Evolutionary conservation across 805 yeast genomes (phyloP), one percentile per base, ranked within the genome.

Genomic region (Starmerella asiatica): DNA sequence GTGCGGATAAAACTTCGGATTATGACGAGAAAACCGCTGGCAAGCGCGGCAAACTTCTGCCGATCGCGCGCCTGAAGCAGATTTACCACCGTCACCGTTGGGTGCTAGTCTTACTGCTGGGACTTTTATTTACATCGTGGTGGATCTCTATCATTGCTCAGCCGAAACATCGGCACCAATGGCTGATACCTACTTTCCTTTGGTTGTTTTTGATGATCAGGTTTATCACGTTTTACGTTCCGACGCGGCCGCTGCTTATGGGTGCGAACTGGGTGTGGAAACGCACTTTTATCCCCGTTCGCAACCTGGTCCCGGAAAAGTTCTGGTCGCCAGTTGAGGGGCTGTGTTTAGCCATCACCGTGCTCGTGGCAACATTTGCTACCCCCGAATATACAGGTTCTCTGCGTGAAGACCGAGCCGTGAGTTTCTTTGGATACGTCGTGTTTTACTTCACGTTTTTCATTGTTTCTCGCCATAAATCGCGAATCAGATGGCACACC

Each of bases 151-250:
- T 73, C 42, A 39, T 73, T 21, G 68, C 67, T 37, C 77, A 71
- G 52, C 51, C 64, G 5, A 63, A 65, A 44, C 67, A 67, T 34
- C 59, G 76, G 39, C 69, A 57, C 46, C 48, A 63, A 43, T 73
- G 78, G 78, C 65, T 73, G 50, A 69, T 73, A 44, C 78, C 77
- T 16, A 71, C 77, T 3, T 55, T 73, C 17, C 48, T 73, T 34
- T 73, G 70, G 68, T 61, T 66, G 31, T 58, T 64, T 56, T 55
- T 71, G 21, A 69, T 70, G 68, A 61, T 67, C 18, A 60, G 78
- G 19, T 57, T 73, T 39, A 64, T 72, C 49, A 63, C 75, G 15
- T 67, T 70, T 58, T 67, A 70, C 57, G 59, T 65, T 37, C 64
- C 65, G n/a, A 57, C 61, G 15, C 45, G 58, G 16, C 52, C 54